Evolutionary conservation across 768 basidiomycete genomes (phyloP), one percentile per base, ranked within the genome.

Genomic region (Candolleomyces efflorescens): DNA sequence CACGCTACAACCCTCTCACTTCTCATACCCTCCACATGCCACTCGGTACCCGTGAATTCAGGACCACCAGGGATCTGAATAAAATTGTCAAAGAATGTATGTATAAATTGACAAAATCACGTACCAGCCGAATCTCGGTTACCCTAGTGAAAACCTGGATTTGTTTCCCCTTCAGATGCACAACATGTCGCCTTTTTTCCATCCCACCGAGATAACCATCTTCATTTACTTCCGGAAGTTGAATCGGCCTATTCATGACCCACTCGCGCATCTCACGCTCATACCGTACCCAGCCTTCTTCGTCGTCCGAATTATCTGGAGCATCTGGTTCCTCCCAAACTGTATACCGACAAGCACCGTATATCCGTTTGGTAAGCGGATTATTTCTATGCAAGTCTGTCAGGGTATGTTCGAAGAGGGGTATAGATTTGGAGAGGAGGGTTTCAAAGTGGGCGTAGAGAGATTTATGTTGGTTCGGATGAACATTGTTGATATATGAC

Each of bases 401-500:
- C 13, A 83, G 71, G 17, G 74, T 71, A 55, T 76, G 77, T 60
- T 83, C 82, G 63, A 83, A 81, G 12, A 83, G 66, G 13, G 82
- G 81, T 12, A 83, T 59, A 38, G 76, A 72, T 1, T 60, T 58
- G 1, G 67, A 61, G 5, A 83, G 65, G 24, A 76, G 62, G 17
- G 55, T 55, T 56, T 71, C 67, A 7, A 81, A 63, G 15, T 64
- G 66, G 23, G 44, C 17, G 61, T 78, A 78, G 12, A 75, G 64
- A 17, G 59, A 24, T 15, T 41, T 45, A 54, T 73, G 61, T 13
- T 54, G 44, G 3, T 63, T 60, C 5, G 75, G 78, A 58, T 81
- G 66, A 20, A 84, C 65, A 57, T 82, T 80, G 65, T 82, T 83
- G 70, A 84, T 82, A 65, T 84, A 84, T 2, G 80, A 79, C 9